Evolutionary conservation across 441 rosid genomes (phyloP).

Genomic region (Bruguiera hainesii): DNA sequence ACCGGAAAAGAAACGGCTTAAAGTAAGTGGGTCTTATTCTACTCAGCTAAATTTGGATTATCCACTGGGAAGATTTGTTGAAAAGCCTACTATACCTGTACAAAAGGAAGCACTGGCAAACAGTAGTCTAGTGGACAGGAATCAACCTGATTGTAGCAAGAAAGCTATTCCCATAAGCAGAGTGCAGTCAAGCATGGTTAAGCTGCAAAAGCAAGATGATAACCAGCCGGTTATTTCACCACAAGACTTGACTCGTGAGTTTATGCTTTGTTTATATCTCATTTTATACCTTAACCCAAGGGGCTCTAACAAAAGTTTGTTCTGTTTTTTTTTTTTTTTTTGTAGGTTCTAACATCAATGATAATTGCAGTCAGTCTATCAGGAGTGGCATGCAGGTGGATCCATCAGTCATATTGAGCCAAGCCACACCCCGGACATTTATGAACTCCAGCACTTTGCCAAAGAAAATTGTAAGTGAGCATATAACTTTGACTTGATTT

Average conservation of each 20-base stretch:
- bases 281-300: slow-evolving; percentile 6
- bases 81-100: slow-evolving; percentile 30
- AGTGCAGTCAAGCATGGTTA: slow-evolving; percentile 32
- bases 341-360: slow-evolving; percentile 49
- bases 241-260: slow-evolving; percentile 28
- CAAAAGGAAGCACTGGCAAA: slow-evolving; percentile 32
- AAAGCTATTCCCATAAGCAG: slow-evolving; percentile 31
- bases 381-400: slow-evolving; percentile 35
- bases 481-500: neutral
- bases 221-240: slow-evolving; percentile 31
- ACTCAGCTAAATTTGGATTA: slow-evolving; percentile 33
- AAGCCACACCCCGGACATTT: slow-evolving; percentile 30
- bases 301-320: slow-evolving; percentile 18
- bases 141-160: slow-evolving; percentile 27
- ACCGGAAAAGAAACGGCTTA: slow-evolving; percentile 66
- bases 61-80: slow-evolving; percentile 28
- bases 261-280: slow-evolving; percentile 7
- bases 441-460: slow-evolving; percentile 27
- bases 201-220: slow-evolving; percentile 39
- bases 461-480: slow-evolving; percentile 38
- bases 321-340: neutral
- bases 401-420: slow-evolving; percentile 30
- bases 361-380: slow-evolving; percentile 34
- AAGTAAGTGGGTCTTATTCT: slow-evolving; percentile 37
- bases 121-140: slow-evolving; percentile 24